These are phyloP conservation scores for Leccinum disarticulatum DNA, from an alignment of 768 basidiomycete species.

Conservation along the genomic window DNA sequence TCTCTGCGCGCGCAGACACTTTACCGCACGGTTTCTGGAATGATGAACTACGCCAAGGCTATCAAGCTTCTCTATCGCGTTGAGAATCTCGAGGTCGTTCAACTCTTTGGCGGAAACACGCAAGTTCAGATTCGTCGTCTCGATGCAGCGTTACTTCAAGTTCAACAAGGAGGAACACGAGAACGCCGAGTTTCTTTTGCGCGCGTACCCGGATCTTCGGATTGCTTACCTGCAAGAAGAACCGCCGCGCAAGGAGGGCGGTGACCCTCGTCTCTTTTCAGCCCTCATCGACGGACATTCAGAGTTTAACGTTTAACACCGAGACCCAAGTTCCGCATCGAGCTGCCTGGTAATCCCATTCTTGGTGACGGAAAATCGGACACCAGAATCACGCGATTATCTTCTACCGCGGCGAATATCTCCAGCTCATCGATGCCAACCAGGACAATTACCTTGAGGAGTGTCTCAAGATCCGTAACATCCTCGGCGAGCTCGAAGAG, in stretches of 20 bases:
- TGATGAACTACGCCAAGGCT: slow-evolving; percentile 99
- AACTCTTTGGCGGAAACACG: slow-evolving; percentile 96
- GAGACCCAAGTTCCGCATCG: slow-evolving; percentile 99
- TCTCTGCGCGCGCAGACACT: slow-evolving; percentile 97
- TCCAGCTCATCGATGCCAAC: slow-evolving; percentile 99
- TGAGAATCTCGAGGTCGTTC: slow-evolving; percentile 98
- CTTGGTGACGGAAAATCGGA: slow-evolving; percentile 99
- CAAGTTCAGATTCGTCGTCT: slow-evolving; percentile 99
- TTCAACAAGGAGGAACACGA: slow-evolving; percentile 99
- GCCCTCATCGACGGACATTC: slow-evolving; percentile 97
- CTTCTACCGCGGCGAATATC: slow-evolving; percentile 98
- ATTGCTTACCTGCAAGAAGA: slow-evolving; percentile 99
- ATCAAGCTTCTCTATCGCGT: slow-evolving; percentile 99
- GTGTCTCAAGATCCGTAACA: slow-evolving; percentile 97
- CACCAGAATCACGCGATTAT: slow-evolving; percentile 99
- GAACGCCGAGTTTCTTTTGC: slow-evolving; percentile 96
- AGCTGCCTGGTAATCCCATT: slow-evolving; percentile 98
- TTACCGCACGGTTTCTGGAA: slow-evolving; percentile 97
- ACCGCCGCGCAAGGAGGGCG: slow-evolving; percentile 88
- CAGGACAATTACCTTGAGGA: slow-evolving; percentile 99
- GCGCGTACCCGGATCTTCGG: slow-evolving; percentile 97
- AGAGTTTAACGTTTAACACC: slow-evolving; percentile 67
- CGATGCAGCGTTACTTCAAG: slow-evolving; percentile 99
- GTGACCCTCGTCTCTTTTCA: slow-evolving; percentile 93
- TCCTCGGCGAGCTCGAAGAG: slow-evolving; percentile 98